Conservation (phyloP, 139 green algal species). For the Yamagishiella unicocca region DNA sequence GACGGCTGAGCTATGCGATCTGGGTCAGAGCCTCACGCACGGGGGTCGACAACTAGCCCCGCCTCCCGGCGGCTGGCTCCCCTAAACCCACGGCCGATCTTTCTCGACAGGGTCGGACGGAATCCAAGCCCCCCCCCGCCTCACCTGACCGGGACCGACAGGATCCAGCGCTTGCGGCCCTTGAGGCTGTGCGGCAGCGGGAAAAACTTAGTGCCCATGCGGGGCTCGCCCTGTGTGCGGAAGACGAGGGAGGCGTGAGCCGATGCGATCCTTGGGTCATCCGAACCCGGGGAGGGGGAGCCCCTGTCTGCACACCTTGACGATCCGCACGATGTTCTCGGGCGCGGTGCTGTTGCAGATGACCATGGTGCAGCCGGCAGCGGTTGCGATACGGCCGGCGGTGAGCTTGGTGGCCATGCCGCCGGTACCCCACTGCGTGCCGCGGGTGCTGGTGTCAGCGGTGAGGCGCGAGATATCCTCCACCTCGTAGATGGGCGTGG, state of each 20-base stretch:
- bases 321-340: slow-evolving; percentile 67
- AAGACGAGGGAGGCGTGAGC: not conserved
- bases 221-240: slow-evolving; percentile 48
- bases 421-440: slow-evolving; percentile 92
- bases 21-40: no score
- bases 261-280: not conserved
- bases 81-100: no score
- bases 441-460: slow-evolving; percentile 75
- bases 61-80: no score
- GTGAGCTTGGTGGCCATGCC: slow-evolving; percentile 98
- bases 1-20: no score
- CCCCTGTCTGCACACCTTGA: slow-evolving; percentile 41
- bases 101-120: not conserved
- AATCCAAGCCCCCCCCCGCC: not conserved
- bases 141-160: slow-evolving; percentile 63
- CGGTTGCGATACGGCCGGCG: slow-evolving; percentile 90
- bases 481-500: slow-evolving; percentile 81
- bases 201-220: slow-evolving; percentile 76
- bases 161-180: slow-evolving; percentile 91
- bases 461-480: slow-evolving; percentile 76
- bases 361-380: slow-evolving; percentile 85
- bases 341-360: slow-evolving; percentile 75
- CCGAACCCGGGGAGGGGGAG: not conserved
- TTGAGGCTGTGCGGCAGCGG: slow-evolving; percentile 68
- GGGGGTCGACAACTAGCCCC: no score